Evolutionary conservation across 768 basidiomycete species (phyloP).

Genomic region (Mycena vitilis): DNA sequence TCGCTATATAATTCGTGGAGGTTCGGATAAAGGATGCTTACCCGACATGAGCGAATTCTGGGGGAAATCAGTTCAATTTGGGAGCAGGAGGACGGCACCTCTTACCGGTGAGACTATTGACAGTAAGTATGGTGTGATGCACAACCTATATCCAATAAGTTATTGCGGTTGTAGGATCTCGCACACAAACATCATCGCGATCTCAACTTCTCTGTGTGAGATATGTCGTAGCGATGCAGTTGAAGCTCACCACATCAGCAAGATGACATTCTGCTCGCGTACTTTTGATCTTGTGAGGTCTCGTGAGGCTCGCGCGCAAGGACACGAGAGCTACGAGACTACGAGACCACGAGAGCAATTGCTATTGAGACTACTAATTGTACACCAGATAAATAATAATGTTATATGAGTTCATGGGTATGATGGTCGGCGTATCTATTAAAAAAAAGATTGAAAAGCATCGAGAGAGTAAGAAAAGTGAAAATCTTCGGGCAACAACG

Average conservation of each 20-base stretch:
- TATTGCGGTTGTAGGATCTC: not conserved
- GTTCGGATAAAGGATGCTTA: not conserved
- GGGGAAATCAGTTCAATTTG: not conserved
- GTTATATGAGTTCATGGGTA: no score
- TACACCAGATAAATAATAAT: no score
- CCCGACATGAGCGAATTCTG: constrained; percentile 17
- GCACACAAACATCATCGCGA: not conserved
- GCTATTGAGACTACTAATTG: no score
- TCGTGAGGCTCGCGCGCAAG: no score
- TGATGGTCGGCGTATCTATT: no score
- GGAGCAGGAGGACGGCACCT: not conserved
- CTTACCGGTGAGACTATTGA: constrained; percentile 7
- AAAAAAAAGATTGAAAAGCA: no score
- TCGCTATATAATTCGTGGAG: not conserved
- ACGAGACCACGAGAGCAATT: no score
- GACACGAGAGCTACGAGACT: no score
- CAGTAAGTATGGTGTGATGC: constrained; percentile 3
- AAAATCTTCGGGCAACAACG: no score
- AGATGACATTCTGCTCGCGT: no score
- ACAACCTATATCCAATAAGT: not conserved
- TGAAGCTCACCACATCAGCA: constrained; percentile 6
- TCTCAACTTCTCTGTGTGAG: constrained; percentile 1
- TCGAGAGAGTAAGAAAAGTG: no score
- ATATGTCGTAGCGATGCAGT: not conserved
- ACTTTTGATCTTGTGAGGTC: no score